phyloP scores from a whole-genome alignment of 169 alveolate species.

The Cryptosporidium viatorum region DNA sequence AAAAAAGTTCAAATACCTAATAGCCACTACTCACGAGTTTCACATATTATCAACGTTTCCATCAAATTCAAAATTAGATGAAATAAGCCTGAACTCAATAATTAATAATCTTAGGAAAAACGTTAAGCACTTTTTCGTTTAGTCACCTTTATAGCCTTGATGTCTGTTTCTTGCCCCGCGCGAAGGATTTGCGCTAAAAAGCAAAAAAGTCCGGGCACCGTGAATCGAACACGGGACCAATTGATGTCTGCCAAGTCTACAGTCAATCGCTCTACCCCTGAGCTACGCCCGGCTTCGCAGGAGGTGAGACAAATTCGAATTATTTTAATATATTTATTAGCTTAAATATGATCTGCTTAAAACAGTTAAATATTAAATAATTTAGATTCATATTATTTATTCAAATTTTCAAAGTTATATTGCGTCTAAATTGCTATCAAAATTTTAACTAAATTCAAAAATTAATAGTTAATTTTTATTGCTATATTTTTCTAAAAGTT shows the following conservation, averaged over 20 bases:
- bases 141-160: too few species aligned
- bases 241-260: slow-evolving; percentile 77
- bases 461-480: too few species aligned
- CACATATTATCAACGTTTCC: slow-evolving; percentile 20
- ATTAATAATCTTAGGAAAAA: slow-evolving; percentile 5
- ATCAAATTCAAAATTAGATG: background rate
- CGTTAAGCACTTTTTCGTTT: slow-evolving; percentile 4
- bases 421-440: too few species aligned
- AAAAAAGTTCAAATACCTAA: slow-evolving; percentile 1
- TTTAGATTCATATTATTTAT: too few species aligned
- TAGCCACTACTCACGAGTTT: slow-evolving; percentile 9
- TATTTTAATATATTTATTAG: background rate
- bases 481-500: background rate
- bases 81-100: background rate
- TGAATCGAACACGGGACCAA: slow-evolving; percentile 78
- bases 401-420: too few species aligned
- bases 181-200: too few species aligned
- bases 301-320: background rate
- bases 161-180: too few species aligned
- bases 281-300: slow-evolving; percentile 68
- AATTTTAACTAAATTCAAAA: background rate
- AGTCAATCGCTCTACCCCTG: slow-evolving; percentile 78
- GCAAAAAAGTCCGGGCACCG: slow-evolving; percentile 74
- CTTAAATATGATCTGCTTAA: background rate
- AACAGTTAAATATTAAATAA: too few species aligned